Base-by-base conservation (phyloP, 345 rosid species). In the Lepidium africanum region DNA sequence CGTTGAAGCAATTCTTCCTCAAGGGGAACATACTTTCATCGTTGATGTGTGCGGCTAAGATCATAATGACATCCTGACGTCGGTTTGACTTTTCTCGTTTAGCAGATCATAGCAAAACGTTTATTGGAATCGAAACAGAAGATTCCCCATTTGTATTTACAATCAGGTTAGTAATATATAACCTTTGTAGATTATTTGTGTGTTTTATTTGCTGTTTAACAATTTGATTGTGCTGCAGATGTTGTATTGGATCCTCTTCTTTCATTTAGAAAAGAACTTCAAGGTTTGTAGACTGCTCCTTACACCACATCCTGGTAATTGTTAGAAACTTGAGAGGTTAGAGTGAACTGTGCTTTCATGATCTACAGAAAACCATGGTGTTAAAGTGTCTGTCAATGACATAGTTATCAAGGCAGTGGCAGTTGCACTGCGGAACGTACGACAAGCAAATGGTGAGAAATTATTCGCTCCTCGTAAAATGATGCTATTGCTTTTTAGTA, bases 381-480 rank as follows among this genome's bases (percentile, higher is more conserved):
- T 77, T 39, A 90, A 90, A 83, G 96, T 90, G 62, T 93, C 98
- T n/a, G 97, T 93, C 37, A 93, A 93, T 77, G 98, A 93, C 84
- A 87, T 90, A 75, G 88, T 90, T 78, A 90, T 90, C 71, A 90
- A 93, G 84, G 96, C 91, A 57, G 96, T 90, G 62, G 91, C 98
- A 49, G 69, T 88, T 46, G 85, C 97, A 54, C 80, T 93, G 56
- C 84, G 88, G 78, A 88, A 87, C 79, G 89, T 88, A 69, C 87
- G 85, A 5, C 88, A 85, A 72, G 96, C 98, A 69, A 93, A 93
- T 81, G 97, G 98, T 93, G 80, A 86, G 86, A 64, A 69, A 52
- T 59, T 50, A 49, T 23, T 10, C 27, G 58, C 57, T 39, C 35
- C 33, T 55, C 16, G 41, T 69, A 32, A n/a, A 55, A 27, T 41